Conservation (phyloP, 2,329 filamentous ascomycete species). For the Thermomyces lanuginosus region DNA sequence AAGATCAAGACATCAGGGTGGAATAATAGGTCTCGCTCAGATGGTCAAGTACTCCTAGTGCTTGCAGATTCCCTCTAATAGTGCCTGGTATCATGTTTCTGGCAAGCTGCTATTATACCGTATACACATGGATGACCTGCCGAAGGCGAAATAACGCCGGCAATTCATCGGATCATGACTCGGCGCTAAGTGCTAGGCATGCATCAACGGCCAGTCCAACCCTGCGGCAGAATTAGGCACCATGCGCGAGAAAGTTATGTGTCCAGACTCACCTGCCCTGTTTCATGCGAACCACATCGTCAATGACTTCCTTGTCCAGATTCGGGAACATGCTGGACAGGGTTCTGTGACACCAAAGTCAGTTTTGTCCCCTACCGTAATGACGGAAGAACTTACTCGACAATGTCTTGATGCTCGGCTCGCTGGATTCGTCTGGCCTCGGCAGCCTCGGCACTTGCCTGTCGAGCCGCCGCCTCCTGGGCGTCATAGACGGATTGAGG, state of each 20-base stretch:
- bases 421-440: conserved; percentile 70
- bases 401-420: conserved; percentile 75
- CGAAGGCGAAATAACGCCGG: too few species aligned
- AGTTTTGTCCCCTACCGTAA: background rate
- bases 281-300: conserved; percentile 91
- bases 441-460: conserved; percentile 77
- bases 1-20: too few species aligned
- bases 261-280: conserved; percentile 64
- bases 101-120: too few species aligned
- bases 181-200: conserved; percentile 52
- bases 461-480: conserved; percentile 74
- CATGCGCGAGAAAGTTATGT: conserved; percentile 2
- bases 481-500: conserved; percentile 39
- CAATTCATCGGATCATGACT: too few species aligned
- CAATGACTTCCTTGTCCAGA: conserved; percentile 83
- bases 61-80: too few species aligned
- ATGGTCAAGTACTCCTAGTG: too few species aligned
- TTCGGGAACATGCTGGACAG: conserved; percentile 93
- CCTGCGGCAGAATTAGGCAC: conserved; percentile 28
- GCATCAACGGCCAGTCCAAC: conserved; percentile 76
- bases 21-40: too few species aligned
- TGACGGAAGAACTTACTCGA: conserved; percentile 42
- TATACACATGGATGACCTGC: too few species aligned
- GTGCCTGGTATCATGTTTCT: too few species aligned
- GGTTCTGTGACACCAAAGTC: conserved; percentile 37